Evolutionary conservation across 2,329 filamentous ascomycete genomes (phyloP), one percentile per base, ranked within the genome.

Genomic region (Whalleya microplaca): DNA sequence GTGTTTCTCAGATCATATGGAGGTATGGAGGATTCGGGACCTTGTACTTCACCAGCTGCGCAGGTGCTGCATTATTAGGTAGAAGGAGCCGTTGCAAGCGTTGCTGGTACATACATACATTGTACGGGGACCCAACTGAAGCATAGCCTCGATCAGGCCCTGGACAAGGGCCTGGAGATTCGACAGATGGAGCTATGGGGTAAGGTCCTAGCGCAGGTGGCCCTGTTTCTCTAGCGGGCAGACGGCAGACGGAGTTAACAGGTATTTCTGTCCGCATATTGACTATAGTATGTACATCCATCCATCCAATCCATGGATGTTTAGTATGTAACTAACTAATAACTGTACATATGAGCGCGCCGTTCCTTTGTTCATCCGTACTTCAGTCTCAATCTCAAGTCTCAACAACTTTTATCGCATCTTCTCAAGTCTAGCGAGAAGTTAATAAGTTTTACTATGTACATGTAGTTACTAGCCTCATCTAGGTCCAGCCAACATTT

Each of bases 11-110:
- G 10, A n/a, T n/a, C n/a, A n/a, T n/a, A n/a, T n/a, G n/a, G 53
- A 41, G 51, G 51, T 52, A 51, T 37, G 58, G 61, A 64, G 62
- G 62, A 64, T 63, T 54, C 60, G 48, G 53, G 56, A 43, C 60
- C 62, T 51, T 59, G 62, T 63, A 53, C 18, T 45, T 45, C 16
- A 12, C 12, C 7, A 12, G 9, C 14, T 37, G 32, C 32, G 32
- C 32, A 8, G 32, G 3, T 37, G 32, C 14, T 37, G 32, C 32
- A 16, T 12, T 3, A 29, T 12, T 29, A 5, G 12, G 12, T 29
- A 16, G 32, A 16, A 37, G 8, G 32, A 37, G 32, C 32, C 32
- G 32, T 37, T 37, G 32, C 32, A n/a, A n/a, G n/a, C n/a, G n/a
- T n/a, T n/a, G n/a, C n/a, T n/a, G n/a, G n/a, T n/a, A n/a, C n/a